Evolutionary conservation across 1,139 yeast species (phyloP).

Genomic region (Torulaspora pretoriensis): DNA sequence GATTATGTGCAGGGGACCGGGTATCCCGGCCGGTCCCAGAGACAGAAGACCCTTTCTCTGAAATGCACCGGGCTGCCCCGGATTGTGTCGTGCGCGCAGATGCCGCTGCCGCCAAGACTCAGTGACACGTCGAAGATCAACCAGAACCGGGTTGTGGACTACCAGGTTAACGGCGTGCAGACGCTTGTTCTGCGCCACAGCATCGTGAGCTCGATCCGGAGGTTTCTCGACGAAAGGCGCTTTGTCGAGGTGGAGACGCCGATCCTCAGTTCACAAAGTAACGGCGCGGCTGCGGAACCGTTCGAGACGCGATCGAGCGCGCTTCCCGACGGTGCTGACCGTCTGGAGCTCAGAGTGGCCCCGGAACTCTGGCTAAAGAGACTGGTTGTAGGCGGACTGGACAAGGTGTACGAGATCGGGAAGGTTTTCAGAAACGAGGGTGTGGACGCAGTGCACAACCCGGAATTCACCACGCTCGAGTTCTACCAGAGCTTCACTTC

Average conservation of each 20-base stretch:
- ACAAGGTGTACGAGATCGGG: slow-evolving; percentile 82
- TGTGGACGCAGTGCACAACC: slow-evolving; percentile 93
- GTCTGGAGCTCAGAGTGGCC: slow-evolving; percentile 73
- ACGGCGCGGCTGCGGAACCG: slow-evolving; percentile 90
- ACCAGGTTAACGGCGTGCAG: slow-evolving; percentile 53
- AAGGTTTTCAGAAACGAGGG: slow-evolving; percentile 88
- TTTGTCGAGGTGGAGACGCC: slow-evolving; percentile 91
- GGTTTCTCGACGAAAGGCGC: slow-evolving; percentile 49
- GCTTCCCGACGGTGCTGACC: slow-evolving; percentile 38
- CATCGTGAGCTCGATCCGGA: slow-evolving; percentile 52
- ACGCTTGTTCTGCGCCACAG: slow-evolving; percentile 52
- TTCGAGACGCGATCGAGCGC: slow-evolving; percentile 58
- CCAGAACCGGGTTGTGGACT: slow-evolving; percentile 69
- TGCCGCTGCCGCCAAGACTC: slow-evolving; percentile 63
- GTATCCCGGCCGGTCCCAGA: slow-evolving; percentile 68
- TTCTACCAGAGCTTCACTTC: slow-evolving; percentile 94
- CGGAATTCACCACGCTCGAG: slow-evolving; percentile 97
- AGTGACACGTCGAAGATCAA: slow-evolving; percentile 55
- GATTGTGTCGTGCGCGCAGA: slow-evolving; percentile 65
- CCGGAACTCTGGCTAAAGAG: slow-evolving; percentile 93
- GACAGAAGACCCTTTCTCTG: slow-evolving; percentile 60
- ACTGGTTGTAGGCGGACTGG: slow-evolving; percentile 77
- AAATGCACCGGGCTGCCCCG: slow-evolving; percentile 49
- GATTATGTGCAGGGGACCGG: slow-evolving; percentile 68
- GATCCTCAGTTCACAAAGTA: slow-evolving; percentile 60